Evolutionary conservation across 2,329 filamentous ascomycete genomes (phyloP).

Genomic region (Arthrobotrys sphaeroides): DNA sequence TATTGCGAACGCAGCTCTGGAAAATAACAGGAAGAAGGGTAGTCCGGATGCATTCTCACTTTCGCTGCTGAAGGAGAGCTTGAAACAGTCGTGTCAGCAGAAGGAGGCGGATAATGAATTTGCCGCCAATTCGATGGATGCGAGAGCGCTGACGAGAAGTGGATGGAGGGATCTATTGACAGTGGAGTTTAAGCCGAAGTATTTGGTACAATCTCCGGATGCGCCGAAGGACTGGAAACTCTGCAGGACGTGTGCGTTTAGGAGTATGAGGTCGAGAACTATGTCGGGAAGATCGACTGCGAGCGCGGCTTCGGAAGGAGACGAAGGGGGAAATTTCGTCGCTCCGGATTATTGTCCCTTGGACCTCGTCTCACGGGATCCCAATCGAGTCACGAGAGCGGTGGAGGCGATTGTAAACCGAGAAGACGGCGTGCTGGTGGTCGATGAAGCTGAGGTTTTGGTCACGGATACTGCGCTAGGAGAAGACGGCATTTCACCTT

Average conservation of each 20-base stretch:
- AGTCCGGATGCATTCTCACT: conserved; percentile 18
- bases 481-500: conserved; percentile 36
- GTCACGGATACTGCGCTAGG: conserved; percentile 41
- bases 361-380: conserved; percentile 55
- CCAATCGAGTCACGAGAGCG: conserved; percentile 43
- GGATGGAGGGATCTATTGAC: conserved; percentile 57
- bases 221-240: conserved; percentile 58
- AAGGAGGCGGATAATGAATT: neutral
- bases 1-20: conserved; percentile 9
- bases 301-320: conserved; percentile 29
- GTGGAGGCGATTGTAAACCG: conserved; percentile 56
- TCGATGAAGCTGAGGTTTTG: conserved; percentile 54
- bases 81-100: conserved; percentile 6
- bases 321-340: conserved; percentile 4
- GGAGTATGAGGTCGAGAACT: conserved; percentile 54
- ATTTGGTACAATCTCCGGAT: conserved; percentile 56
- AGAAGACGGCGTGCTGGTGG: conserved; percentile 56
- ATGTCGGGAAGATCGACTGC: conserved; percentile 26
- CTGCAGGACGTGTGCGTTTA: conserved; percentile 58
- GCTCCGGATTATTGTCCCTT: conserved; percentile 56
- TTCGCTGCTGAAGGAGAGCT: conserved; percentile 29
- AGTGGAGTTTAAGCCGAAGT: conserved; percentile 58
- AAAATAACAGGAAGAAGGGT: neutral
- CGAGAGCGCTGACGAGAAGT: conserved; percentile 50
- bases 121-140: conserved; percentile 36